Evolutionary conservation across 257 asterid genomes (phyloP), one percentile per base, ranked within the genome.

Genomic region (Linaria vulgaris): DNA sequence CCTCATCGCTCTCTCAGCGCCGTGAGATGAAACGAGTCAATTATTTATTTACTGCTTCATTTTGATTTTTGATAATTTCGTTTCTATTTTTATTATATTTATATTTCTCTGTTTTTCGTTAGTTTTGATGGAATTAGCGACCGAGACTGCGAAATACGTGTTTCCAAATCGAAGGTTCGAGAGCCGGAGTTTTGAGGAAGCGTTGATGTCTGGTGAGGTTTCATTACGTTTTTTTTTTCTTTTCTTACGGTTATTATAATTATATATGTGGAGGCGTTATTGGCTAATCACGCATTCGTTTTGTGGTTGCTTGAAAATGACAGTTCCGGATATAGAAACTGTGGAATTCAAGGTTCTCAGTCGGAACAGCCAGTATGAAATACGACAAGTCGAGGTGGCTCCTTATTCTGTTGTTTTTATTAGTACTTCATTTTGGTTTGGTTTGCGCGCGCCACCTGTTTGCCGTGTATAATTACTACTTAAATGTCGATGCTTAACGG

Each of bases 191-290:
- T 66, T 88, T 0, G 96, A 91, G 87, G 94, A 91, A 70, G 84
- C 96, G n/a, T 75, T 85, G 77, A 91, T 91, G 97, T 80, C 96
- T 27, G 96, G 97, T 88, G 78, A 19, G 66, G n/a, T n/a, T n/a
- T n/a, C 10, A 50, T 53, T 24, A 15, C 14, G 43, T 56, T 38
- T 46, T 57, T 16, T 3, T 6, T 8, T 12, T 34, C 6, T 30
- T 6, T 30, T 30, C 6, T 3, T n/a, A n/a, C n/a, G n/a, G 34
- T 3, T 27, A 6, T 27, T 27, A 27, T 27, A 27, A 34, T 34
- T 11, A 3, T 34, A 34, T 34, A 3, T 34, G 9, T 34, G 41
- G 5, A 34, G 41, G 41, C 41, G 9, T 38, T 48, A 25, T 23
- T 72, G 37, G 51, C 58, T 31, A 44, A 54, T 59, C 38, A 20